Evolutionary conservation across 768 basidiomycete genomes (phyloP).

Genomic region (Sarcodon sp.): DNA sequence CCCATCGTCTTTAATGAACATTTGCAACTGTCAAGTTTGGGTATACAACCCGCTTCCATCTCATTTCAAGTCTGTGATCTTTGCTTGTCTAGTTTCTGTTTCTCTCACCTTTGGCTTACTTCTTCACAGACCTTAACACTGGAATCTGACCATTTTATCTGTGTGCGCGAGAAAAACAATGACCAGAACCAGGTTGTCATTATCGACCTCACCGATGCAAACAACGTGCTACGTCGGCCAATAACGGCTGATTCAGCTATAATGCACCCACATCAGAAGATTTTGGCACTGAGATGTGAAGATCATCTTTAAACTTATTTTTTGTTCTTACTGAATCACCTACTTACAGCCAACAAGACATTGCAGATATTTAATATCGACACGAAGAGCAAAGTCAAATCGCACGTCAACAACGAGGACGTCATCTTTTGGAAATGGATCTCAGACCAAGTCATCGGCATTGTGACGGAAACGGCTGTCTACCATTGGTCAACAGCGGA

Average conservation of each 20-base stretch:
- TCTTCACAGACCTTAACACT: conserved; percentile 69
- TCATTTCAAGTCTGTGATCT: conserved; percentile 77
- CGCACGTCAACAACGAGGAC: conserved; percentile 88
- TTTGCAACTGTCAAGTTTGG: conserved; percentile 88
- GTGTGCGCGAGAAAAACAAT: conserved; percentile 90
- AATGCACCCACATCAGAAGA: conserved; percentile 96
- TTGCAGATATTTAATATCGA: conserved; percentile 98
- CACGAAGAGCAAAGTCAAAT: conserved; percentile 94
- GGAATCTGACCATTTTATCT: conserved; percentile 97
- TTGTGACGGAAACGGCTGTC: conserved; percentile 91
- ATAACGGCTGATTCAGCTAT: conserved; percentile 99
- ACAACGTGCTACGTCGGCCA: conserved; percentile 90
- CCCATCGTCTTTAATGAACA: conserved; percentile 87
- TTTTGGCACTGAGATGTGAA: conserved; percentile 87
- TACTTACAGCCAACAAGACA: conserved; percentile 67
- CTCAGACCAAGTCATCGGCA: conserved; percentile 78
- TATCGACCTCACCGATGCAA: conserved; percentile 93
- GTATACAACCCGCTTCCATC: conserved; percentile 93
- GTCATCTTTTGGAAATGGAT: conserved; percentile 99
- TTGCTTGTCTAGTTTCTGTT: conserved; percentile 4
- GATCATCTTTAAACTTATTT: background rate
- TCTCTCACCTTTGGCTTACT: background rate
- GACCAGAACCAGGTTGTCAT: conserved; percentile 98
- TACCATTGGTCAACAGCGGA: conserved; percentile 83
- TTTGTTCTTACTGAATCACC: background rate